Evolutionary conservation across 441 rosid species (phyloP).

Genomic region (Erysimum cheiri): DNA sequence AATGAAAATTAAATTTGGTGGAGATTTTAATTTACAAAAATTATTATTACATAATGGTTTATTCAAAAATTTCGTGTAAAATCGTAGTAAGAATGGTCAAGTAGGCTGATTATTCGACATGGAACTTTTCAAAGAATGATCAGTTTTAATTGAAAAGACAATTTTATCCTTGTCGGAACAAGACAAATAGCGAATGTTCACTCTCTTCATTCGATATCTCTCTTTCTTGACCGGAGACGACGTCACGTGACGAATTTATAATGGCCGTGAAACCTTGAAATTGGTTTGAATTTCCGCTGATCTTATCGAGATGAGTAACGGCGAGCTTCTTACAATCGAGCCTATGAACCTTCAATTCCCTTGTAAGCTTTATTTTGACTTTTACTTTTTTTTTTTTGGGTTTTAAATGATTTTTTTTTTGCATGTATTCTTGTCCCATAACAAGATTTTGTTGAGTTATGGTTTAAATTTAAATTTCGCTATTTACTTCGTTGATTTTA

Average conservation of each 20-base stretch:
- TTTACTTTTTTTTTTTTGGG: no score
- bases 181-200: background rate
- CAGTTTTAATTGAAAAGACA: background rate
- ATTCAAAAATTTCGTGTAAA: no score
- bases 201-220: background rate
- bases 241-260: no score
- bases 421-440: background rate
- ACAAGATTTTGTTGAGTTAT: background rate
- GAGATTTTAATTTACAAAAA: no score
- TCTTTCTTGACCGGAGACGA: background rate
- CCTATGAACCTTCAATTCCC: background rate
- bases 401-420: background rate
- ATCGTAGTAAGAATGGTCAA: no score
- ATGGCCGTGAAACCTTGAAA: no score
- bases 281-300: no score
- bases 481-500: background rate
- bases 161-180: background rate
- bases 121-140: background rate
- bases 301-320: background rate
- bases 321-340: background rate
- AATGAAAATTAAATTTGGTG: no score
- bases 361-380: background rate
- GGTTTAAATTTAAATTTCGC: background rate
- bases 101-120: background rate
- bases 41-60: no score